Evolutionary conservation across 768 basidiomycete species (phyloP).

Genomic region (Amanita muscaria): DNA sequence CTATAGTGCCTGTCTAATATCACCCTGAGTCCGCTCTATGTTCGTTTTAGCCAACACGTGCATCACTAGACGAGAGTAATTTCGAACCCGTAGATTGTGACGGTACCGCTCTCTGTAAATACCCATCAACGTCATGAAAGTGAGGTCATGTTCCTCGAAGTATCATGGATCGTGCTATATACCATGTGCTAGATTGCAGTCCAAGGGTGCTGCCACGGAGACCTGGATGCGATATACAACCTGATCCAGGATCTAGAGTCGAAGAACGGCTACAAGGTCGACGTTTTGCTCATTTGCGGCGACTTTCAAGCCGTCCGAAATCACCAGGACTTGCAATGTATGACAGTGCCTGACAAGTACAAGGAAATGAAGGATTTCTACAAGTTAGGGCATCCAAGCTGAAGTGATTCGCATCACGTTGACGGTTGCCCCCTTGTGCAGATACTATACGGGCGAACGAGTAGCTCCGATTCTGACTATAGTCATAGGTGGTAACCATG

Average conservation of each 20-base stretch:
- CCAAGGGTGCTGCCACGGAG: constrained; percentile 94
- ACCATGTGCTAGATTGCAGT: constrained; percentile 59
- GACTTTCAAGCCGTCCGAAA: constrained; percentile 95
- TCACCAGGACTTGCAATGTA: constrained; percentile 71
- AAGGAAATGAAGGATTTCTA: constrained; percentile 77
- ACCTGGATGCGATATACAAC: constrained; percentile 79
- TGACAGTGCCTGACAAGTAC: constrained; percentile 91
- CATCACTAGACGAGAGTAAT: too few species aligned
- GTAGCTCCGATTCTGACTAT: constrained; percentile 83
- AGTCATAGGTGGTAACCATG: constrained; percentile 96
- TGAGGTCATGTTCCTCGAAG: neutral
- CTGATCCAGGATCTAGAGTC: constrained; percentile 57
- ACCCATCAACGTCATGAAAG: constrained; percentile 6
- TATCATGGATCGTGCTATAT: neutral
- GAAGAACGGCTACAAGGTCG: constrained; percentile 57
- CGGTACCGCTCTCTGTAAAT: neutral
- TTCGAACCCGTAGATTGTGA: too few species aligned
- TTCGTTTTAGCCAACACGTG: too few species aligned
- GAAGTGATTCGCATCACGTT: too few species aligned
- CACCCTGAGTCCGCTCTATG: too few species aligned
- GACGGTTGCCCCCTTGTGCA: constrained; percentile 17
- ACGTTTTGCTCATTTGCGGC: constrained; percentile 87
- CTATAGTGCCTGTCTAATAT: too few species aligned
- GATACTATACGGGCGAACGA: constrained; percentile 82
- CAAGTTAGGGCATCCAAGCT: constrained; percentile 39